Evolutionary conservation across 768 basidiomycete genomes (phyloP), one percentile per base, ranked within the genome.

Genomic region (Auriculariales sp.): DNA sequence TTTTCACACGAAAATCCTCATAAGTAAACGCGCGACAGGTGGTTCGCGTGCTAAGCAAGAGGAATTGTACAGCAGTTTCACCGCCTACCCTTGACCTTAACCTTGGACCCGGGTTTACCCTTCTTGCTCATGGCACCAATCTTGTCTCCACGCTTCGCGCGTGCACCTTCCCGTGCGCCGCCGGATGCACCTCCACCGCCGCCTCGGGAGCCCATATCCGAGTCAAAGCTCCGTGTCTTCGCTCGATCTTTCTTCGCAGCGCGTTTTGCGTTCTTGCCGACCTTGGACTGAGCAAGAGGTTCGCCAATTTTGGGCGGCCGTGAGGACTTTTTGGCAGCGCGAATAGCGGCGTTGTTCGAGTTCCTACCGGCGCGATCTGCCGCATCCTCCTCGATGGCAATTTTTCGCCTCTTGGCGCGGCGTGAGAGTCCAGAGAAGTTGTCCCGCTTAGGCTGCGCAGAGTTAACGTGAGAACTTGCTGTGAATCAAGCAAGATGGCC

Each of bases 371-470:
- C 75, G 3, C 67, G 50, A 49, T 80, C 79, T 22, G 39, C 39
- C 47, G 78, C 75, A 54, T 93, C 89, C 54, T 82, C 80, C 60
- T 92, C 86, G 63, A 77, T 71, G 5, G 83, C 82, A 68, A 93
- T 70, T 67, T 92, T 95, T 58, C 91, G 74, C 52, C 94, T 74
- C 62, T 95, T 97, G 47, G 74, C 79, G 59, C 74, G 81, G 52
- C 94, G 78, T n/a, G 91, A 83, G 10, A 97, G 73, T 9, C 92
- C 93, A 5, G 84, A 71, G 53, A 78, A 75, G 55, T 81, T 83
- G 57, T 87, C 83, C 55, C 84, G 73, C 62, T 83, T 84, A 15
- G 78, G 78, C 83, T 87, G 59, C 9, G 39, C 5, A 25, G 19
- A 17, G 10, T 44, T 11, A 9, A 46, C 19, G 28, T 7, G 44